Evolutionary conservation across 1,139 yeast genomes (phyloP).

Genomic region (Suhomyces panamericanus): DNA sequence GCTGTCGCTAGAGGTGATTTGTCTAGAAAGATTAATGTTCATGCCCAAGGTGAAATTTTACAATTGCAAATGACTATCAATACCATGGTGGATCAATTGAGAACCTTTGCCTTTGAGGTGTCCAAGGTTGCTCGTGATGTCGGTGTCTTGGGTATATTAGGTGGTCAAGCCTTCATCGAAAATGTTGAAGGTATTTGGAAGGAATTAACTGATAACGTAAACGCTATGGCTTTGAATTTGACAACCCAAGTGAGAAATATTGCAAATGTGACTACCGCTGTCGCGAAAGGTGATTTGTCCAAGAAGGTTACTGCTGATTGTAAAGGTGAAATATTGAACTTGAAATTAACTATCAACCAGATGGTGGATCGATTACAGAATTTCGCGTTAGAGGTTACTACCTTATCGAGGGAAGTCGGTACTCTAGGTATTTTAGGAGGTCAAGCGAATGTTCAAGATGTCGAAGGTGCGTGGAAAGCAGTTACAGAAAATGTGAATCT

Average conservation of each 20-base stretch:
- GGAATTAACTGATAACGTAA: conserved; percentile 83
- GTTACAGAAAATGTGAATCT: conserved; percentile 86
- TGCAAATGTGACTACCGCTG: conserved; percentile 90
- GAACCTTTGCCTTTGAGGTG: conserved; percentile 86
- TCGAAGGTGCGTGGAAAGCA: conserved; percentile 93
- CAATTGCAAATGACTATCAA: conserved; percentile 79
- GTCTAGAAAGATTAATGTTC: conserved; percentile 74
- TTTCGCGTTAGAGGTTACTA: conserved; percentile 86
- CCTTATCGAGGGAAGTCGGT: conserved; percentile 85
- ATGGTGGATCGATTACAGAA: conserved; percentile 89
- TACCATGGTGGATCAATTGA: conserved; percentile 84
- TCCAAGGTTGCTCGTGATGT: conserved; percentile 87
- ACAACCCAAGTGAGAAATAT: conserved; percentile 88
- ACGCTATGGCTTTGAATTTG: conserved; percentile 85
- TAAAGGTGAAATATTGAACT: conserved; percentile 81
- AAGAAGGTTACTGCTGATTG: conserved; percentile 88
- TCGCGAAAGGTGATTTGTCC: conserved; percentile 84
- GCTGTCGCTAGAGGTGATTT: conserved; percentile 82
- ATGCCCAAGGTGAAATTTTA: conserved; percentile 81
- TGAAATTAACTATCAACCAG: conserved; percentile 76
- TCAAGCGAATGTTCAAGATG: conserved; percentile 89
- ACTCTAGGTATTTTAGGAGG: conserved; percentile 89
- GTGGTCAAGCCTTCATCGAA: conserved; percentile 84
- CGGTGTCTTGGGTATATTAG: conserved; percentile 83
- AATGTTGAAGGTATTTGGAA: conserved; percentile 90